A percentile compares a stretch with the other conserved stretches of the same genome.
Evolutionary conservation across 2,329 filamentous ascomycete genomes (phyloP).

Genomic region (Cladosporium austrohemisphaericum): DNA sequence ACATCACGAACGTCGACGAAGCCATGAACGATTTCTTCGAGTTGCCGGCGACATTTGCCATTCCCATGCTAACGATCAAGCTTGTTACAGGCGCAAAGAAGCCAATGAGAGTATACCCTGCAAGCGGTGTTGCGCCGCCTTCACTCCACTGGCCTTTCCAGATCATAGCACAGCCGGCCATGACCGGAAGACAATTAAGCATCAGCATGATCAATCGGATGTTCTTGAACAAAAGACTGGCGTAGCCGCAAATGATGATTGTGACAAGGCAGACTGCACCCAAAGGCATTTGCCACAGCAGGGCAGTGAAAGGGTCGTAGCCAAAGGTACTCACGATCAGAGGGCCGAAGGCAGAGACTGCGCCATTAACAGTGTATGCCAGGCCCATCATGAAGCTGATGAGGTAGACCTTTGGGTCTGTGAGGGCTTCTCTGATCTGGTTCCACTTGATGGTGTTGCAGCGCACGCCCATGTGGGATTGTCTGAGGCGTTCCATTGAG

Average conservation of each 20-base stretch:
- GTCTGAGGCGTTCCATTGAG: slow-evolving; percentile 51
- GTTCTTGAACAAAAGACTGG: slow-evolving; percentile 63
- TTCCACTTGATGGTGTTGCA: slow-evolving; percentile 53
- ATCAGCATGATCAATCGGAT: slow-evolving; percentile 64
- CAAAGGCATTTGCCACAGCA: slow-evolving; percentile 71
- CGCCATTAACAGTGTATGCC: slow-evolving; percentile 66
- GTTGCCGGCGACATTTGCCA: slow-evolving; percentile 69
- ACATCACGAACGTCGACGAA: slow-evolving; percentile 60
- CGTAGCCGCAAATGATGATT: slow-evolving; percentile 35
- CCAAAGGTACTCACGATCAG: slow-evolving; percentile 70
- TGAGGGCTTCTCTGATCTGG: slow-evolving; percentile 53
- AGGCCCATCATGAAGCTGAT: slow-evolving; percentile 15
- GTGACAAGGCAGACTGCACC: slow-evolving; percentile 56
- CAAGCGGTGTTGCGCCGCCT: slow-evolving; percentile 62
- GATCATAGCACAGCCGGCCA: slow-evolving; percentile 70
- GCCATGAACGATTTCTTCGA: slow-evolving; percentile 78
- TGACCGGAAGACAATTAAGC: slow-evolving; percentile 66
- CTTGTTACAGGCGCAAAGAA: slow-evolving; percentile 70
- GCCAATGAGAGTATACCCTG: slow-evolving; percentile 68
- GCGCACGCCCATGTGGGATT: slow-evolving; percentile 57
- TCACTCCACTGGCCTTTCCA: slow-evolving; percentile 65
- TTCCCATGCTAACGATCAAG: slow-evolving; percentile 54
- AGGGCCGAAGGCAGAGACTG: slow-evolving; percentile 66
- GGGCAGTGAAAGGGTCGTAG: slow-evolving; percentile 59
- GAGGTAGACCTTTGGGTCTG: slow-evolving; percentile 47